phyloP scores from a whole-genome alignment of 345 rosid species.

The Moricandia arvensis region DNA sequence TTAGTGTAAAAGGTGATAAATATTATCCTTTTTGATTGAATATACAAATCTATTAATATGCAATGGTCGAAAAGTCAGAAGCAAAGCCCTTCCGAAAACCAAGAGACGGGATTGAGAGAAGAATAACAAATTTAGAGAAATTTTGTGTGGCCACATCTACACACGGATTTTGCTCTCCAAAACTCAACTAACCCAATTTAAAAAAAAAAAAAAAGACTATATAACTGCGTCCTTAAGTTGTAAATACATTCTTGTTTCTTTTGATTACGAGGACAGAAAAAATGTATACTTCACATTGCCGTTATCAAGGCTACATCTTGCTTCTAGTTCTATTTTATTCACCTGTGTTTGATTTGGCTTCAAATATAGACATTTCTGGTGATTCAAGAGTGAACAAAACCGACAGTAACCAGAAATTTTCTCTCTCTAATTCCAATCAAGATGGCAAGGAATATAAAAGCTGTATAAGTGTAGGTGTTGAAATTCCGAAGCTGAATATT shows the following conservation, averaged over 20 bases:
- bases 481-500: not conserved
- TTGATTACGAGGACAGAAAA: not conserved
- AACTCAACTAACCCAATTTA: not conserved
- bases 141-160: not conserved
- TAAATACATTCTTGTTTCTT: not conserved
- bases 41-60: constrained; percentile 2
- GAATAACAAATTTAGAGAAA: not conserved
- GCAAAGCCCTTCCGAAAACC: constrained; percentile 5
- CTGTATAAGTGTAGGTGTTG: not conserved
- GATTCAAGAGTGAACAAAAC: not conserved
- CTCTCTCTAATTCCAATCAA: not conserved
- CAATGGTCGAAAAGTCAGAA: constrained; percentile 5
- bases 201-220: not conserved
- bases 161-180: not conserved
- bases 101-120: not conserved
- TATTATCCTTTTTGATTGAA: not conserved
- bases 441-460: not conserved
- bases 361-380: not conserved
- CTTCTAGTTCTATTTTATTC: not conserved
- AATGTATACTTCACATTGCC: not conserved
- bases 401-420: not conserved
- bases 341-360: not conserved
- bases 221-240: not conserved
- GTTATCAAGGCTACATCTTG: not conserved
- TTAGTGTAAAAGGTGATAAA: no score